phyloP scores from a whole-genome alignment of 2,329 filamentous ascomycete species.

The Curvularia spicifera region DNA sequence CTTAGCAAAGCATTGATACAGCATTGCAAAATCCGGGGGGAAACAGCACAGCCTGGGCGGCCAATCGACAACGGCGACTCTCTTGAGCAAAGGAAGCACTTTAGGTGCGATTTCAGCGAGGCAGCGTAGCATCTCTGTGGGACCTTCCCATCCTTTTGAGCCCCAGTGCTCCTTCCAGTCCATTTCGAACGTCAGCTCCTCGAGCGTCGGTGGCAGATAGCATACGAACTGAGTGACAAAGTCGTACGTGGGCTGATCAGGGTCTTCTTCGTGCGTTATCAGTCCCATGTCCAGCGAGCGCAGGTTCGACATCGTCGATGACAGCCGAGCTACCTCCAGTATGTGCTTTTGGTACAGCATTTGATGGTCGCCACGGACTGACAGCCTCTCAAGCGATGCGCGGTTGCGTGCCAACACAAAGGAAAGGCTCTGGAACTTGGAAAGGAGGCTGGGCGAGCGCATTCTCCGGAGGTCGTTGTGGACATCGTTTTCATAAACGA shows the following conservation, averaged over 20 bases:
- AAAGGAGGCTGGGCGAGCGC: background rate
- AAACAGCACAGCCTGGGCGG: constrained; percentile 11
- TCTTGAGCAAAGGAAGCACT: constrained; percentile 5
- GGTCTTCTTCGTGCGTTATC: constrained; percentile 11
- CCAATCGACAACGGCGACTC: constrained; percentile 12
- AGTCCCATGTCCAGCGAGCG: constrained; percentile 15
- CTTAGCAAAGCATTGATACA: constrained; percentile 9
- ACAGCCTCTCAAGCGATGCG: constrained; percentile 7
- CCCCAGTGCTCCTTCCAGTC: constrained; percentile 17
- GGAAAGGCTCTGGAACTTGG: constrained; percentile 2
- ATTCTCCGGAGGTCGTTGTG: constrained; percentile 7
- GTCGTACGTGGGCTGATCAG: background rate
- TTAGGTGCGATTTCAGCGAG: constrained; percentile 7
- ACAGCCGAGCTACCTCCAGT: constrained; percentile 11
- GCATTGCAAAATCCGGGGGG: constrained; percentile 9
- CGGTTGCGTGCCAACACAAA: background rate
- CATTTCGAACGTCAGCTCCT: constrained; percentile 14
- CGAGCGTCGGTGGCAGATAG: constrained; percentile 8
- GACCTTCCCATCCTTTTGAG: constrained; percentile 13
- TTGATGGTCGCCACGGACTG: constrained; percentile 8
- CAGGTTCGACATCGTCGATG: constrained; percentile 5
- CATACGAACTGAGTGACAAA: constrained; percentile 7
- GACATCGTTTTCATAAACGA: constrained; percentile 12
- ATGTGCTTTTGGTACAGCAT: constrained; percentile 10
- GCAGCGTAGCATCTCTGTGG: constrained; percentile 11